Base-by-base conservation (phyloP, 2,329 filamentous ascomycete genomes). In the Pseudogymnoascus sp. region DNA sequence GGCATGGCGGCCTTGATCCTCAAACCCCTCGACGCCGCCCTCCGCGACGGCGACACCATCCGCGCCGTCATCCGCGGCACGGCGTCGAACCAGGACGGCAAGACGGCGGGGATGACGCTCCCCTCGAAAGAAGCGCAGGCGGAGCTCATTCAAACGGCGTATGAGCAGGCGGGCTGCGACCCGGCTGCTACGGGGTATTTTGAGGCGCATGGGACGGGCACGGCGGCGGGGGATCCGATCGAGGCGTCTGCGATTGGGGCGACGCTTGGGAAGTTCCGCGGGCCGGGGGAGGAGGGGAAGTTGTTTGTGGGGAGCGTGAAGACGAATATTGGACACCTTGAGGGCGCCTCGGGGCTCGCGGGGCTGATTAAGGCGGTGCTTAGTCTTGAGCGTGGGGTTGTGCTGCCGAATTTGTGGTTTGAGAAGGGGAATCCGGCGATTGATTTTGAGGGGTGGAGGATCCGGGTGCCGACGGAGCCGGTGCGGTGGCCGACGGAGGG, bases 1-100 rank as follows among this genome's bases (percentile, higher is more conserved):
- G 80, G 75, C 3, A 70, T 77, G 11, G 76, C 70, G 1, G 69
- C 72, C 19, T 33, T 82, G 4, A 62, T 79, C 0, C 60, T 82
- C 6, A 81, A 81, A 65, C 73, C 71, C 0, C 63, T 81, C 0
- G 65, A 70, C 5, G 71, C 76, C 38, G 79, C 79, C 1, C 50
- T 81, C 6, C 67, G 69, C 19, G 76, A 78, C 31, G 72, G 73
- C 2, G 76, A 82, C 65, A 71, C 71, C 0, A 77, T 82, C 28
- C 73, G 76, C 3, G 76, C 75, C 1, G 69, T 82, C 2, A 79
- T 82, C 31, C 69, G 75, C 19, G 73, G 70, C 0, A 75, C 73
- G 8, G 78, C 74, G 8, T 68, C 74, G 4, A 81, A 79, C 63
- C 74, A 77, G 62, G 78, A 81, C 62, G 79, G 79, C 4, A 71